These are phyloP conservation scores for Geranium brycei DNA, from an alignment of 345 rosid species.

Conservation along the genomic window DNA sequence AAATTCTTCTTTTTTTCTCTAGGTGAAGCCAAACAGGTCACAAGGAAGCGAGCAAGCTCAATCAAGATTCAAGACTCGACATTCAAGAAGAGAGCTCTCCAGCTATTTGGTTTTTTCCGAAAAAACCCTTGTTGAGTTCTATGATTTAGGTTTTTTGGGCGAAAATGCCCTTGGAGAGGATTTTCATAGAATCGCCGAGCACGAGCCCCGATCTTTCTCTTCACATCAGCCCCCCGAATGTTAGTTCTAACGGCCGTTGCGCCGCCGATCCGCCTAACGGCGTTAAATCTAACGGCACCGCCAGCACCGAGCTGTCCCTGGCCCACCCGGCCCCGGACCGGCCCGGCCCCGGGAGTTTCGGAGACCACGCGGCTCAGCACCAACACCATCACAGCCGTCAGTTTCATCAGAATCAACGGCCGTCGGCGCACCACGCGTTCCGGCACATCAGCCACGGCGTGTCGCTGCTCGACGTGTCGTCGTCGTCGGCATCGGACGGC, in stretches of 20 bases:
- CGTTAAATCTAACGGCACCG: conserved; percentile 11
- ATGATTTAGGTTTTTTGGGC: background rate
- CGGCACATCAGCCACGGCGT: conserved; percentile 17
- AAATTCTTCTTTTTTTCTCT: conserved; percentile 9
- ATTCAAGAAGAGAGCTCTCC: too few species aligned
- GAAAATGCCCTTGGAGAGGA: conserved; percentile 42
- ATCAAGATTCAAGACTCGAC: too few species aligned
- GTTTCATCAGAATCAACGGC: conserved; percentile 7
- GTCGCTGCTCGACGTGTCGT: conserved; percentile 15
- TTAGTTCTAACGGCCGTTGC: background rate
- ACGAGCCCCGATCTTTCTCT: conserved; percentile 64
- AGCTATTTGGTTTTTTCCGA: too few species aligned
- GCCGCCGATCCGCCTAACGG: conserved; percentile 3
- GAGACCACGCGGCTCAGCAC: conserved; percentile 13
- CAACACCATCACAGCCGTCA: conserved; percentile 6
- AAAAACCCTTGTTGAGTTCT: too few species aligned
- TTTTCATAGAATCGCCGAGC: conserved; percentile 33
- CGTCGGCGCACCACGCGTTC: too few species aligned
- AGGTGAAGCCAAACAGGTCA: too few species aligned
- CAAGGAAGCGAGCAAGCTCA: too few species aligned
- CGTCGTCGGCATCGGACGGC: conserved; percentile 16
- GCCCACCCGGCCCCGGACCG: conserved; percentile 20
- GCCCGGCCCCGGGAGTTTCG: background rate
- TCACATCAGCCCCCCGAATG: conserved; percentile 54
- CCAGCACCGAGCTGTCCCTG: conserved; percentile 28